phyloP scores from a whole-genome alignment of 345 rosid genomes.

The Atalantia buxifolia region DNA sequence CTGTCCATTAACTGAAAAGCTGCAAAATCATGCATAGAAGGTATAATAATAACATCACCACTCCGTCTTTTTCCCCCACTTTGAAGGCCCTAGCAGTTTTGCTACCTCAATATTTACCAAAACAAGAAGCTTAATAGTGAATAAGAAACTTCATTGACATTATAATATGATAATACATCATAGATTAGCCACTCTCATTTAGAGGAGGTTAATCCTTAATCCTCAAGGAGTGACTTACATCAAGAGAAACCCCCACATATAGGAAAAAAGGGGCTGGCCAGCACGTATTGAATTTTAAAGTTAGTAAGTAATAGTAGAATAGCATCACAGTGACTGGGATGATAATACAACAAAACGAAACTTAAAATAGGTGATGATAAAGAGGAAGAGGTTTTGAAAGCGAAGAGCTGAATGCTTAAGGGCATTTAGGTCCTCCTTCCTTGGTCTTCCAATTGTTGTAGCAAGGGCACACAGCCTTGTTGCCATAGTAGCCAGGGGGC shows the following conservation, averaged over 20 bases:
- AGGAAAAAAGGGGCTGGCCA: neutral
- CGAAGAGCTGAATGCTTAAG: constrained; percentile 21
- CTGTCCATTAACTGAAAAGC: neutral
- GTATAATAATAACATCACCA: too few relatives aligned
- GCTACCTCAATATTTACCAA: neutral
- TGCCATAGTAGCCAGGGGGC: constrained; percentile 65
- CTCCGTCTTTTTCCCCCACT: neutral
- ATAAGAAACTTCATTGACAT: constrained; percentile 19
- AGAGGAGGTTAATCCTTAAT: neutral
- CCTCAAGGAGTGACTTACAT: constrained; percentile 26
- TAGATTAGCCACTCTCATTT: constrained; percentile 35
- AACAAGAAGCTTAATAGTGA: neutral
- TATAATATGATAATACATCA: neutral
- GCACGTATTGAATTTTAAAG: neutral
- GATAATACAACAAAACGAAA: neutral
- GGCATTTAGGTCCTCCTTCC: constrained; percentile 77
- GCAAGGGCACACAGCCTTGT: constrained; percentile 67
- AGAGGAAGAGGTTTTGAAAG: neutral
- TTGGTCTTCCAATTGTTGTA: constrained; percentile 76
- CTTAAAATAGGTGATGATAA: neutral
- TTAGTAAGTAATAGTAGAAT: neutral
- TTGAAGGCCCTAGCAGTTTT: neutral
- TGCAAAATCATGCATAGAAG: neutral
- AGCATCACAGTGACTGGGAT: neutral
- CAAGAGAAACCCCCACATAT: neutral